phyloP scores from a whole-genome alignment of 768 basidiomycete species.

The Calocybe gangraenosa region DNA sequence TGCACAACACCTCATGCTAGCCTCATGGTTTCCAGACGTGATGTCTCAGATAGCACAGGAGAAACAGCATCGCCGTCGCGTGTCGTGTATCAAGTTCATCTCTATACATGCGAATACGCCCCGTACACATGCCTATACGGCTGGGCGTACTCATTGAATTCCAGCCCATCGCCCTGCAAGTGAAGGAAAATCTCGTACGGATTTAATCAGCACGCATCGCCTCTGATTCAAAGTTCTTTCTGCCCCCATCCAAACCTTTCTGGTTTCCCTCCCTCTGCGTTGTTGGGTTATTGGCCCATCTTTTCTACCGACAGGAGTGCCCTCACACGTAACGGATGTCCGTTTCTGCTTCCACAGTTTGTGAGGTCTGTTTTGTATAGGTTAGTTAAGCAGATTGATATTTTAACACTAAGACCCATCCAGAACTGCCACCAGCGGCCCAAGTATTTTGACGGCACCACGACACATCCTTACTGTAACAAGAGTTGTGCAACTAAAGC shows the following conservation, averaged over 20 bases:
- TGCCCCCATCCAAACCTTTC: constrained; percentile 2
- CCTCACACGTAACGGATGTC: not conserved
- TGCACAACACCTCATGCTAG: constrained; percentile 22
- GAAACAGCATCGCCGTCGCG: constrained; percentile 16
- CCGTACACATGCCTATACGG: constrained; percentile 9
- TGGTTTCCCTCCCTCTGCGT: no score
- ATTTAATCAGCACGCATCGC: constrained; percentile 8
- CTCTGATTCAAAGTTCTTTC: not conserved
- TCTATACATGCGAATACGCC: constrained; percentile 20
- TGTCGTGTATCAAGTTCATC: constrained; percentile 16
- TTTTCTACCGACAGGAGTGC: not conserved
- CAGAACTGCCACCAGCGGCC: constrained; percentile 55
- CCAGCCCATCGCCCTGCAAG: not conserved
- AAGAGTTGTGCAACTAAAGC: constrained; percentile 53
- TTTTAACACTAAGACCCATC: constrained; percentile 3
- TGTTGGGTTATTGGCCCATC: no score
- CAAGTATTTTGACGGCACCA: constrained; percentile 52
- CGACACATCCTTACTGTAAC: constrained; percentile 54
- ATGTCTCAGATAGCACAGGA: not conserved
- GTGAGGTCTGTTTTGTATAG: constrained; percentile 31
- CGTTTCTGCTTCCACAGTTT: no score
- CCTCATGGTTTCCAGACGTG: constrained; percentile 30
- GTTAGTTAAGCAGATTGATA: constrained; percentile 38
- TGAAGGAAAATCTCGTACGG: not conserved
- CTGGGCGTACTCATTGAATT: not conserved